phyloP scores from a whole-genome alignment of 2,329 filamentous ascomycete genomes.

The Fusarium ramigenum region DNA sequence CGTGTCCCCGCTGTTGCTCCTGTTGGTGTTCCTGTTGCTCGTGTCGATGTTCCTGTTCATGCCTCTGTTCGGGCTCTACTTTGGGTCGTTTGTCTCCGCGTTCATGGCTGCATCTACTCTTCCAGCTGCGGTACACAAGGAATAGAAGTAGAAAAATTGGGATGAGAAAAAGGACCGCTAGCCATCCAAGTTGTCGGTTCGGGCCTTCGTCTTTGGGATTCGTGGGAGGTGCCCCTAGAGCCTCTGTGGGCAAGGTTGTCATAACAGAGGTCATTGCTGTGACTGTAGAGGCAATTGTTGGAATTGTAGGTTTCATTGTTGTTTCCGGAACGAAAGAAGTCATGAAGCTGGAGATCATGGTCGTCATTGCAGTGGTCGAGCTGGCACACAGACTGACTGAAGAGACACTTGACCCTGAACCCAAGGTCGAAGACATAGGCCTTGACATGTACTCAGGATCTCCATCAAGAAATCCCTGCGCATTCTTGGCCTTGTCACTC shows the following conservation, averaged over 20 bases:
- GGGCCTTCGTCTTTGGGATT: neutral
- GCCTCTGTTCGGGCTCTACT: neutral
- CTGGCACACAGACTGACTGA: neutral
- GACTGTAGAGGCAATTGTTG: too few species aligned
- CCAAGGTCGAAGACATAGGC: neutral
- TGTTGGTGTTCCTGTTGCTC: neutral
- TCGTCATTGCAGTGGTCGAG: neutral
- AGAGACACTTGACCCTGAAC: fast-evolving
- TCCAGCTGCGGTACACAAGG: neutral
- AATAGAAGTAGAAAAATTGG: fast-evolving
- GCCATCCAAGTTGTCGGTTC: neutral
- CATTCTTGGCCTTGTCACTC: slow-evolving; percentile 5
- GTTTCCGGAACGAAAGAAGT: neutral
- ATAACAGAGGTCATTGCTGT: neutral
- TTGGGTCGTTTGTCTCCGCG: fast-evolving
- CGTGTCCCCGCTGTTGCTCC: too few species aligned
- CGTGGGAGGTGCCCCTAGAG: neutral
- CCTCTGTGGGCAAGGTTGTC: neutral
- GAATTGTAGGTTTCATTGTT: too few species aligned
- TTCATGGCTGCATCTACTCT: too few species aligned
- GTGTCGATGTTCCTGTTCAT: neutral
- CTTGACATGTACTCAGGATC: neutral
- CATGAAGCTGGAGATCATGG: neutral
- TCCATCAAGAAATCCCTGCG: neutral
- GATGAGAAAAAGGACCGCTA: fast-evolving